phyloP scores from a whole-genome alignment of 768 basidiomycete species.

The Clitopilus hobsonii region DNA sequence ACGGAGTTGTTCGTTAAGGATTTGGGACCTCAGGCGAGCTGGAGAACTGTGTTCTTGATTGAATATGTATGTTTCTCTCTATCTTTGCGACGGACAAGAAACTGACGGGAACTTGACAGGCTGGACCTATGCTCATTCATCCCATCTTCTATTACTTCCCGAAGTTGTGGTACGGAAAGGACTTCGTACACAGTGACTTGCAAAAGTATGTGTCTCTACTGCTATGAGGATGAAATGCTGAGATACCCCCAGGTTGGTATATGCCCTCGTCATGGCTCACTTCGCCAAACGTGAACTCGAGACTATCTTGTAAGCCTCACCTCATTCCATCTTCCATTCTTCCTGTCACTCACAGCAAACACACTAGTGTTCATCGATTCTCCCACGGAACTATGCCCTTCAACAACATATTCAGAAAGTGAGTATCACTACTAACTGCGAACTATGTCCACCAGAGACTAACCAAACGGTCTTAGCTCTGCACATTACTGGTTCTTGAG shows the following conservation, averaged over 20 bases:
- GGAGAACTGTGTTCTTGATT: constrained; percentile 83
- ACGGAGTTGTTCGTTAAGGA: constrained; percentile 81
- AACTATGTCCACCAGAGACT: background rate
- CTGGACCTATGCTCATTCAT: constrained; percentile 86
- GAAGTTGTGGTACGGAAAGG: constrained; percentile 60
- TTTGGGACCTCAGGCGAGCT: constrained; percentile 84
- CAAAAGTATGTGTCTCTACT: constrained; percentile 52
- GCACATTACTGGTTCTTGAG: constrained; percentile 84
- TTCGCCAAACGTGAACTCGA: constrained; percentile 92
- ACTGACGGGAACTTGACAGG: constrained; percentile 33
- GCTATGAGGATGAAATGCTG: background rate
- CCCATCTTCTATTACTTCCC: constrained; percentile 78
- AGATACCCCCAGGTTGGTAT: constrained; percentile 46
- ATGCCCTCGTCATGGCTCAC: constrained; percentile 75
- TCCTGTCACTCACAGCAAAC: background rate
- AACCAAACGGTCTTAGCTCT: constrained; percentile 48
- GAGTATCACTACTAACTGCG: constrained; percentile 11
- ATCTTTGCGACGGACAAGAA: background rate
- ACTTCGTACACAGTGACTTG: constrained; percentile 68
- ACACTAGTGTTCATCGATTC: constrained; percentile 81
- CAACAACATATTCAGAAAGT: constrained; percentile 89
- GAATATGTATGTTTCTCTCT: constrained; percentile 85
- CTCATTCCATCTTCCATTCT: background rate
- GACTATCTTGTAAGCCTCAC: constrained; percentile 71
- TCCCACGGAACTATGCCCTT: constrained; percentile 93